These are phyloP conservation scores for Yarrowia phangngaensis DNA, from an alignment of 805 yeast genomes.

Conservation along the genomic window DNA sequence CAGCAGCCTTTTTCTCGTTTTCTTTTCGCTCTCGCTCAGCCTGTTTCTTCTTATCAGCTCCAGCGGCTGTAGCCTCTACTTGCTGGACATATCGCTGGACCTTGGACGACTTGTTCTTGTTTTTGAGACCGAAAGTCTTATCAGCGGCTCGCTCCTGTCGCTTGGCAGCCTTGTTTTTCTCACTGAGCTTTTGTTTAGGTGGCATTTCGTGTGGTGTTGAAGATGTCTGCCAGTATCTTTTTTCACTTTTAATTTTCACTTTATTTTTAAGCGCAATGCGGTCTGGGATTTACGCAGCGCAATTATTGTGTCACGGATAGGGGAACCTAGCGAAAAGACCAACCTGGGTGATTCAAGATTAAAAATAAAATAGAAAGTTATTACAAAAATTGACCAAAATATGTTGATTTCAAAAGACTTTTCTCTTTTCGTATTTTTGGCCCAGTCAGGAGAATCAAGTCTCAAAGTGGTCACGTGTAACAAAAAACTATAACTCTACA, in stretches of 20 bases:
- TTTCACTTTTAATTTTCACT: conserved; percentile 23
- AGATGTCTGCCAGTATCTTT: conserved; percentile 10
- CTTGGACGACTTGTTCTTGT: conserved; percentile 88
- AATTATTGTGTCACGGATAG: not conserved
- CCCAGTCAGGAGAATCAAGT: too few relatives aligned
- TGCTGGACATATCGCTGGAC: conserved; percentile 73
- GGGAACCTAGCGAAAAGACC: not conserved
- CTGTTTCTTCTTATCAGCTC: conserved; percentile 61
- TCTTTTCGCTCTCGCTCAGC: conserved; percentile 66
- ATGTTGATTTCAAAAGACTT: too few relatives aligned
- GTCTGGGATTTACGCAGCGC: conserved; percentile 1
- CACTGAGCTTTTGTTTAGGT: conserved; percentile 55
- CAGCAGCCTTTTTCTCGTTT: conserved; percentile 86
- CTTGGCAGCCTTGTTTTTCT: conserved; percentile 56
- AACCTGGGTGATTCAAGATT: too few relatives aligned
- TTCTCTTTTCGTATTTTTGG: too few relatives aligned
- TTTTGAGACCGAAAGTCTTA: conserved; percentile 93
- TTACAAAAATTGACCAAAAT: too few relatives aligned
- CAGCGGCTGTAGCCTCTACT: conserved; percentile 54
- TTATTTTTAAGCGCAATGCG: conserved; percentile 21
- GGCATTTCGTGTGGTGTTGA: conserved; percentile 27
- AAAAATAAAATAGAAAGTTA: too few relatives aligned
- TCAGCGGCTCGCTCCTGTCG: conserved; percentile 64
- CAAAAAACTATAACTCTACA: too few relatives aligned
- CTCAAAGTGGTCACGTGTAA: too few relatives aligned